Percentiles rank a stretch among this genome's conserved stretches.
These are phyloP conservation scores for Pleurotus salmoneostramineus DNA, from an alignment of 768 basidiomycete genomes.

Conservation along the genomic window DNA sequence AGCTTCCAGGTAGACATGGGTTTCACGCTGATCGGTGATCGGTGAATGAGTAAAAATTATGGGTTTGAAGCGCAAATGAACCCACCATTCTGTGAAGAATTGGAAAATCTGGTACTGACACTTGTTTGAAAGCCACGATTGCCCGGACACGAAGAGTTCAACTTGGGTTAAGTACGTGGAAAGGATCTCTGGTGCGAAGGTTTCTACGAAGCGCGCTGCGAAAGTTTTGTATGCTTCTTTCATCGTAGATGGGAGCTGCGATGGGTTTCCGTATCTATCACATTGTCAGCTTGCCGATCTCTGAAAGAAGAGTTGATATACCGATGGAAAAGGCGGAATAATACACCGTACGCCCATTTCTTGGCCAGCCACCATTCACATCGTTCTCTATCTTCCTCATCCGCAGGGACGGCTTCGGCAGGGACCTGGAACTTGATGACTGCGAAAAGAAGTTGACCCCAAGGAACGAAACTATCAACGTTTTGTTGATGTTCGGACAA, in stretches of 20 bases:
- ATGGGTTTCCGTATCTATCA: constrained; percentile 77
- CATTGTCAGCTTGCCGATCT: background rate
- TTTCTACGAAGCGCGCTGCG: constrained; percentile 70
- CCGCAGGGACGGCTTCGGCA: constrained; percentile 57
- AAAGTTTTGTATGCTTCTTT: constrained; percentile 68
- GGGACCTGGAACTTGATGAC: constrained; percentile 74
- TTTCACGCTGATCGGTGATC: constrained; percentile 58
- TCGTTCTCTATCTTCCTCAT: constrained; percentile 72
- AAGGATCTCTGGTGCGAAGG: constrained; percentile 85
- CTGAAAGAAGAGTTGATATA: constrained; percentile 16
- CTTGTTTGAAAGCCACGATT: constrained; percentile 79
- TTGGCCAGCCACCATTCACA: constrained; percentile 91
- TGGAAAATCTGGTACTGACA: constrained; percentile 80
- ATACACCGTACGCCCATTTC: constrained; percentile 87
- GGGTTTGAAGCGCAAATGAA: constrained; percentile 3
- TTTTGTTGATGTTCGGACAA: constrained; percentile 74
- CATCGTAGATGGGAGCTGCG: constrained; percentile 74
- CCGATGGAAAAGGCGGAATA: constrained; percentile 79
- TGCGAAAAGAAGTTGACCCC: constrained; percentile 81
- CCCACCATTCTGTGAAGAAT: constrained; percentile 87
- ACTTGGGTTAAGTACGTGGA: constrained; percentile 72
- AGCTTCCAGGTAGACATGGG: constrained; percentile 89
- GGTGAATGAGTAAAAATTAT: background rate
- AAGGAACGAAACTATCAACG: constrained; percentile 74
- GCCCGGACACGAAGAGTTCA: constrained; percentile 68